Percentiles rank a stretch among this genome's conserved stretches.
Conservation (phyloP, 2,329 filamentous ascomycete genomes). For the Stachybotrys chartarum region DNA sequence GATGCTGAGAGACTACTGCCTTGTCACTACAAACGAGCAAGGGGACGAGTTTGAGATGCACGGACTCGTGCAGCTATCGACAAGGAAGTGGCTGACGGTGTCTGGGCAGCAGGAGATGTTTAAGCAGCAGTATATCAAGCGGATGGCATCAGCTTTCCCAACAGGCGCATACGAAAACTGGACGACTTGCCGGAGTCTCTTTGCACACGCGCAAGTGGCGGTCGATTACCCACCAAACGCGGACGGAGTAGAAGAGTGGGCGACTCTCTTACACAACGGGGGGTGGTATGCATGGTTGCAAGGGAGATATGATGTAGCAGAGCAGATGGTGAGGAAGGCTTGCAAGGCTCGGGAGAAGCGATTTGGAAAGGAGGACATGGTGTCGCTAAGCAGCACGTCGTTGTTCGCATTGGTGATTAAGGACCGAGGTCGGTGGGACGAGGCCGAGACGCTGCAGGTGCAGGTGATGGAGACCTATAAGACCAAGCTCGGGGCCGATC, state of each 20-base stretch:
- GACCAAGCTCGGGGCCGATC: not conserved
- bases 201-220: not conserved
- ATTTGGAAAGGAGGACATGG: not conserved
- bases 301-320: slow-evolving; percentile 2
- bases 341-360: not conserved
- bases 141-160: slow-evolving; percentile 8
- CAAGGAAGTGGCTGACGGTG: slow-evolving; percentile 1
- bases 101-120: not conserved
- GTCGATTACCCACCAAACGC: not conserved
- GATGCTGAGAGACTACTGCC: not conserved
- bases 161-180: slow-evolving; percentile 2
- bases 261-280: slow-evolving; percentile 1
- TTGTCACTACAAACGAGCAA: not conserved
- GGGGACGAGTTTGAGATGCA: slow-evolving; percentile 6
- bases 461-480: not conserved
- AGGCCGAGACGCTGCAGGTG: not conserved
- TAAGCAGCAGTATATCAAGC: not conserved
- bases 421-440: not conserved
- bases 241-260: not conserved
- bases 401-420: not conserved
- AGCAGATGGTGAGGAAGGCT: not conserved
- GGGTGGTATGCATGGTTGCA: slow-evolving; percentile 1
- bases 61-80: slow-evolving; percentile 6
- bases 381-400: not conserved
- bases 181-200: not conserved